phyloP scores from a whole-genome alignment of 1,139 yeast genomes.

The Yamadazyma dushanensis region DNA sequence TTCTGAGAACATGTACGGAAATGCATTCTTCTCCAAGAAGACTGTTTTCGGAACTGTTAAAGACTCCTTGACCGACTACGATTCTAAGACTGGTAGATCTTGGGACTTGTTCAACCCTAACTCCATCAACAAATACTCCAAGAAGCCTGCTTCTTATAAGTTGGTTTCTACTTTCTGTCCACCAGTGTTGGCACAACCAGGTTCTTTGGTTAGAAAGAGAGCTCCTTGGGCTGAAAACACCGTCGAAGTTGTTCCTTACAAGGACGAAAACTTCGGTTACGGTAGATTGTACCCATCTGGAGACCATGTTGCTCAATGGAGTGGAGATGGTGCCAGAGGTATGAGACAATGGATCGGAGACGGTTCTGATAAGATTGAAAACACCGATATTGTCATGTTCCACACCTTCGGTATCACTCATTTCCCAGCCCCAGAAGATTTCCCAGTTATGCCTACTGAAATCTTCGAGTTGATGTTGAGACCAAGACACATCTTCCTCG shows the following conservation, averaged over 20 bases:
- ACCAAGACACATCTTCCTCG: constrained; percentile 76
- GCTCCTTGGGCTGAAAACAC: constrained; percentile 78
- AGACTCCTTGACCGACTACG: constrained; percentile 65
- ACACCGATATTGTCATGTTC: constrained; percentile 71
- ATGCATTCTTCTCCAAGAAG: constrained; percentile 65
- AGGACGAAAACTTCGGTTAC: constrained; percentile 49
- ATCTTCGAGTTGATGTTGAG: constrained; percentile 71
- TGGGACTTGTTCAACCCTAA: constrained; percentile 81
- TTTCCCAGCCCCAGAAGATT: constrained; percentile 87
- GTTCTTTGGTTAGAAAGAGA: constrained; percentile 74
- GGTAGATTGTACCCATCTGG: constrained; percentile 78
- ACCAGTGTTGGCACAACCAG: constrained; percentile 69
- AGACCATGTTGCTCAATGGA: constrained; percentile 76
- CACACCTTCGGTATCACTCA: constrained; percentile 85
- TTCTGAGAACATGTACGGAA: constrained; percentile 69
- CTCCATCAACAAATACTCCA: constrained; percentile 64
- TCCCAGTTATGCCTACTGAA: constrained; percentile 89
- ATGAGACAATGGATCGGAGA: constrained; percentile 75
- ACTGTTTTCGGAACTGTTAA: constrained; percentile 65
- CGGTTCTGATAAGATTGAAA: constrained; percentile 59
- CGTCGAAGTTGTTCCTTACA: constrained; percentile 68
- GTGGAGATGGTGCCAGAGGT: constrained; percentile 72
- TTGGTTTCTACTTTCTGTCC: constrained; percentile 78
- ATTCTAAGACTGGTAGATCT: constrained; percentile 63
- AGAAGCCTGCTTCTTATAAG: constrained; percentile 74